phyloP scores from a whole-genome alignment of 495 filamentous ascomycete species.

The Recurvomyces mirabilis region DNA sequence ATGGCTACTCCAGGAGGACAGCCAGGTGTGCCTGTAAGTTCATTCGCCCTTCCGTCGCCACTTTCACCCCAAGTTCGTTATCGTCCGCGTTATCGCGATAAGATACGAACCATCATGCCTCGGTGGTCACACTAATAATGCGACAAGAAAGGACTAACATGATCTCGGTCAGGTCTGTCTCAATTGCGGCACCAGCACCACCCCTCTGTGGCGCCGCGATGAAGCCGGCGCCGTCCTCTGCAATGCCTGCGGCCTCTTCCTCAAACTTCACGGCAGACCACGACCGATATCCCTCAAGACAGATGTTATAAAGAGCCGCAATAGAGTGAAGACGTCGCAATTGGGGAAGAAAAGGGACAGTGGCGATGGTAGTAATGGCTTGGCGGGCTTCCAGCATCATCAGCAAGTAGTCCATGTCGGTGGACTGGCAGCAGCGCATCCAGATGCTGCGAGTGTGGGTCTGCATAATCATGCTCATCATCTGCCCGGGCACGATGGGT shows the following conservation, averaged over 20 bases:
- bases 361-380: background rate
- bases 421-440: conserved; percentile 46
- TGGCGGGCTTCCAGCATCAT: background rate
- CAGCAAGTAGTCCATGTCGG: conserved; percentile 22
- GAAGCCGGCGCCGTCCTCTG: conserved; percentile 95
- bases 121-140: no score
- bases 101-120: no score
- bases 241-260: conserved; percentile 94
- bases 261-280: conserved; percentile 89
- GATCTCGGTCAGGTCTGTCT: conserved; percentile 95
- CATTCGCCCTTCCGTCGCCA: background rate
- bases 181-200: conserved; percentile 92
- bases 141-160: no score
- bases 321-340: conserved; percentile 85
- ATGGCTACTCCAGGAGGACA: conserved; percentile 18
- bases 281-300: conserved; percentile 95
- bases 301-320: conserved; percentile 98
- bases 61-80: no score
- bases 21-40: conserved; percentile 19
- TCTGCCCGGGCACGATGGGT: background rate
- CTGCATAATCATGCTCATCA: conserved; percentile 23
- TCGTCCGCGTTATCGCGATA: no score
- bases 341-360: conserved; percentile 76
- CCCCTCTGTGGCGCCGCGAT: conserved; percentile 93
- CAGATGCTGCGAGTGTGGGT: conserved; percentile 35